These are phyloP conservation scores for Wickerhamomyces mucosus DNA, from an alignment of 805 yeast genomes.

Conservation along the genomic window DNA sequence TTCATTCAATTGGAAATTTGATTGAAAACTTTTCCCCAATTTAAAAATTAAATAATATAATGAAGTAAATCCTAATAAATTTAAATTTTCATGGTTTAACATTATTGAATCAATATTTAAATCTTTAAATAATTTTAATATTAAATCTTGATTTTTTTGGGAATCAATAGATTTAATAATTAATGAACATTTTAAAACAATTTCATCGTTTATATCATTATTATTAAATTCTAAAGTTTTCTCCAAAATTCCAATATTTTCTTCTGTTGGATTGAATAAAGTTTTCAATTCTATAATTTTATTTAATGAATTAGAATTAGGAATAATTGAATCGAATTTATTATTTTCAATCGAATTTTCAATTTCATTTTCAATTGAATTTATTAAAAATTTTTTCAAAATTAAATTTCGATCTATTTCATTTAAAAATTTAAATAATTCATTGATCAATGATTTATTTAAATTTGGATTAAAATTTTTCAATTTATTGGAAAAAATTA, in stretches of 20 bases:
- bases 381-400: not conserved
- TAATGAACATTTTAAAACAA: constrained; percentile 19
- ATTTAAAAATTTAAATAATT: not conserved
- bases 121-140: constrained; percentile 18
- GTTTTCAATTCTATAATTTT: constrained; percentile 21
- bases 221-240: constrained; percentile 13
- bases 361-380: not conserved
- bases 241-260: constrained; percentile 14
- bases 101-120: constrained; percentile 9
- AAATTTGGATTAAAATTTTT: not conserved
- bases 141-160: constrained; percentile 15
- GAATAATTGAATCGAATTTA: not conserved
- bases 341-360: not conserved
- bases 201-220: constrained; percentile 14
- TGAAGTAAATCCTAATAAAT: constrained; percentile 23
- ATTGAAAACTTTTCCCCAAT: constrained; percentile 11
- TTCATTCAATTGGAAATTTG: constrained; percentile 8
- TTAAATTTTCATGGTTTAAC: constrained; percentile 7
- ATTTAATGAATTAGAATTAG: too few species aligned
- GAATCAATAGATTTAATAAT: constrained; percentile 19
- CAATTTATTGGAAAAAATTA: not conserved
- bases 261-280: constrained; percentile 21
- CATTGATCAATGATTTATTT: not conserved
- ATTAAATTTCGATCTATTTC: not conserved
- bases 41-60: constrained; percentile 17